Conservation (phyloP, 345 rosid species). For the Lenwebbia sp. region DNA sequence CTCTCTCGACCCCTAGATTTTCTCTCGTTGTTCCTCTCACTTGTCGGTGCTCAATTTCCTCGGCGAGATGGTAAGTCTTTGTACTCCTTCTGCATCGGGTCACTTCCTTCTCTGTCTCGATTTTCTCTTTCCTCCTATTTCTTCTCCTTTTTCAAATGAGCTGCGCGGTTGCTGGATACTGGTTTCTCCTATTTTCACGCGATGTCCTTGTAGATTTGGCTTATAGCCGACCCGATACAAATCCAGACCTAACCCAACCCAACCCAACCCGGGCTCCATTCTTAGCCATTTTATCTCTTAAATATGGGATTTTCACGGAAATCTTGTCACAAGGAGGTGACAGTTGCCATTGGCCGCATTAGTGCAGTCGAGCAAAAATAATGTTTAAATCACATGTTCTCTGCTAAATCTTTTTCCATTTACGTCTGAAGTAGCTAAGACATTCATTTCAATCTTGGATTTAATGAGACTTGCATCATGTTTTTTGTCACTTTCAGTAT, state of each 20-base stretch:
- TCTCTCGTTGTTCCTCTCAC: background rate
- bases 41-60: background rate
- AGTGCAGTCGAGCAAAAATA: background rate
- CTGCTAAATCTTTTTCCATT: no score
- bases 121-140: no score
- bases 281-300: background rate
- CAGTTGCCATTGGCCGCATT: background rate
- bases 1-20: background rate
- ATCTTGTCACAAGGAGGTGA: background rate
- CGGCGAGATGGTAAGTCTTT: background rate
- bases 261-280: background rate
- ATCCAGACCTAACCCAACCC: background rate
- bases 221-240: background rate
- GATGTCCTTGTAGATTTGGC: background rate
- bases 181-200: background rate
- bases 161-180: background rate
- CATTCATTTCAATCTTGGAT: background rate
- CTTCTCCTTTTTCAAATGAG: background rate
- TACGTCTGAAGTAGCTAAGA: background rate
- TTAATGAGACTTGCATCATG: background rate
- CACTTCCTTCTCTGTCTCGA: background rate
- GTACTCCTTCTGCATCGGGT: background rate
- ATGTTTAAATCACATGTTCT: no score
- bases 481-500: background rate
- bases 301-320: background rate